phyloP scores from a whole-genome alignment of 2,329 filamentous ascomycete species.

The Aureobasidium sp. region DNA sequence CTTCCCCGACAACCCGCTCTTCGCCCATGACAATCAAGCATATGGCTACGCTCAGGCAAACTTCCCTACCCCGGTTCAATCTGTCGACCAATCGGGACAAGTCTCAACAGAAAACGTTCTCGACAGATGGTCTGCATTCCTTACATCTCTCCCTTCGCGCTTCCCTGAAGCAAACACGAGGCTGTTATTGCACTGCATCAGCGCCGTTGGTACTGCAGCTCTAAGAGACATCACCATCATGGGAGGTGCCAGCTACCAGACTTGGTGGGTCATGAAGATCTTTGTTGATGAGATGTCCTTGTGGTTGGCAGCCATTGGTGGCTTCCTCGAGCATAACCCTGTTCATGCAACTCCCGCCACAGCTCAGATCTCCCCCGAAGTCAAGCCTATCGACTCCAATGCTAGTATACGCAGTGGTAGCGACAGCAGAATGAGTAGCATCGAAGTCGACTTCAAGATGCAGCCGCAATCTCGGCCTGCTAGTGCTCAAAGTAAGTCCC shows the following conservation, averaged over 20 bases:
- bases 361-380: constrained; percentile 3
- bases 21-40: constrained; percentile 40
- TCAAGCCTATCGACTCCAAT: constrained; percentile 13
- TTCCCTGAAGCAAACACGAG: constrained; percentile 80
- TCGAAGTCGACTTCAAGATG: constrained; percentile 29
- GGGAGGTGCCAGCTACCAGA: constrained; percentile 83
- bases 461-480: constrained; percentile 18
- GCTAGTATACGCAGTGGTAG: constrained; percentile 29
- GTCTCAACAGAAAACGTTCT: constrained; percentile 68
- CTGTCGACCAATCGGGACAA: constrained; percentile 31
- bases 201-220: constrained; percentile 78
- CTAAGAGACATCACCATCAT: constrained; percentile 85
- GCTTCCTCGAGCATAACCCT: constrained; percentile 72
- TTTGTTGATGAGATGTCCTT: constrained; percentile 96
- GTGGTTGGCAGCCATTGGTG: constrained; percentile 90
- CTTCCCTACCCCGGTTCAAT: constrained; percentile 40
- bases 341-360: constrained; percentile 4
- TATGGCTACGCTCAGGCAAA: constrained; percentile 47
- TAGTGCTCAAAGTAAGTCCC: constrained; percentile 24
- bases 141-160: constrained; percentile 71
- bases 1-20: constrained; percentile 37
- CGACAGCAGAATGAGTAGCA: constrained; percentile 37
- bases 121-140: constrained; percentile 80
- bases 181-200: constrained; percentile 80
- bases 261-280: constrained; percentile 96